Base-by-base conservation (phyloP, 306 rosid genomes). In the Begonia loranthoides region DNA sequence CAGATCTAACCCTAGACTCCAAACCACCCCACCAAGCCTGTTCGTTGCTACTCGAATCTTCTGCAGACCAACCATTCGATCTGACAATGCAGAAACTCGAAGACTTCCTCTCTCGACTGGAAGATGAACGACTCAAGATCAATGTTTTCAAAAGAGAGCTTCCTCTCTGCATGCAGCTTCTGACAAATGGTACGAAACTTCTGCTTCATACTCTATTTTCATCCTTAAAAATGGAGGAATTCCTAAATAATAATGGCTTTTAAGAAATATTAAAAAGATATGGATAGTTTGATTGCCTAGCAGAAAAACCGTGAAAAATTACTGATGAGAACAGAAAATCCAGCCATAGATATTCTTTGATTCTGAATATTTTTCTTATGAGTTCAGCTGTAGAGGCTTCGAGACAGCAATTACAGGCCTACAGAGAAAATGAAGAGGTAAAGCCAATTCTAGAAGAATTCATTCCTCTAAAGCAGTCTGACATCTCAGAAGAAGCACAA, bases 91-190 rank as follows among this genome's bases (percentile, higher is more conserved):
- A 73, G 62, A 84, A 92, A 70, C 87, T 92, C 15, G 81, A 86
- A 70, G 99, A 87, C 4, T 74, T 75, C 70, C 84, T 92, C 46
- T 80, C 93, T 64, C 80, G 81, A 10, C 84, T 92, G 0, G 94
- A 92, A 69, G 96, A 72, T 62, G 99, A 92, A 68, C 84, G 94
- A 19, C 87, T 87, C 74, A 92, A 92, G 73, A 92, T 92, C 34
- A 96, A 92, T 49, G 96, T 90, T 52, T 92, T 92, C 88, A 92
- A 92, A 73, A 90, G 99, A 34, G 96, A 92, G 62, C 94, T 92
- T 55, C 99, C 99, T 66, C 96, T 92, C 64, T 92, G 96, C 94
- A 92, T 92, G 96, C 99, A 92, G 62, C 99, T 92, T 36, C 94
- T 92, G 60, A 71, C 89, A 66, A 87, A 82, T 38, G 99, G 99